These are phyloP conservation scores for Wallacemonas sp. DNA, from an alignment of 208 protist genomes.

Conservation along the genomic window DNA sequence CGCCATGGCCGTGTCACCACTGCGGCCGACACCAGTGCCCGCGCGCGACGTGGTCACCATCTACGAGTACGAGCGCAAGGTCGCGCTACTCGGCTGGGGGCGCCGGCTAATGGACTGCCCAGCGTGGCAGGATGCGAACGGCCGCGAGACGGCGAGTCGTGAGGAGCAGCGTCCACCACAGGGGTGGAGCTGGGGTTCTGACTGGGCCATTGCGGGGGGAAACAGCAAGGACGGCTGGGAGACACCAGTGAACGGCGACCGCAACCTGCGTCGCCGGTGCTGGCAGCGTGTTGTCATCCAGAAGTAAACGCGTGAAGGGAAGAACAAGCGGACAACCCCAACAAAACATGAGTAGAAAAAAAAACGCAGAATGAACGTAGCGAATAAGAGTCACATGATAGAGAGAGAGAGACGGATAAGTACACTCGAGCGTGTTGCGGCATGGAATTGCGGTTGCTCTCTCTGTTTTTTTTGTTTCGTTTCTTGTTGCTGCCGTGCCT, in stretches of 20 bases:
- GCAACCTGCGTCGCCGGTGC: conserved; percentile 58
- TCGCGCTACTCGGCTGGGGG: conserved; percentile 55
- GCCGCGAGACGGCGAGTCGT: conserved; percentile 37
- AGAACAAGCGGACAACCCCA: neutral
- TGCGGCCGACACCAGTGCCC: neutral
- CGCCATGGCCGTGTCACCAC: conserved; percentile 1
- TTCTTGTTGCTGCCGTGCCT: too few relatives aligned
- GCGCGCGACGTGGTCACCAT: conserved; percentile 24
- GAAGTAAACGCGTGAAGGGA: neutral
- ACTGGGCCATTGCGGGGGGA: conserved; percentile 32
- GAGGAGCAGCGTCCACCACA: conserved; percentile 39
- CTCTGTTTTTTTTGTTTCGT: too few relatives aligned
- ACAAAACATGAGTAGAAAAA: neutral
- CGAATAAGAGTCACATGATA: conserved; percentile 4
- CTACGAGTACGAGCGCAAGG: conserved; percentile 71
- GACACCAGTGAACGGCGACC: conserved; percentile 24
- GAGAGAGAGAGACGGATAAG: conserved; percentile 16
- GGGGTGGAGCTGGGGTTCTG: conserved; percentile 60
- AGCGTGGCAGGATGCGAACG: conserved; percentile 61
- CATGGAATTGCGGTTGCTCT: too few relatives aligned
- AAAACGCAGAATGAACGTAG: neutral
- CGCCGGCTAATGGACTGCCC: conserved; percentile 46
- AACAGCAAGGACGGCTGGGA: conserved; percentile 32
- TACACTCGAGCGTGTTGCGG: too few relatives aligned
- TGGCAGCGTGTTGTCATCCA: conserved; percentile 50